Conservation (phyloP, 192 early-diverging fungal genomes). For the Nowakowskiella sp. region DNA sequence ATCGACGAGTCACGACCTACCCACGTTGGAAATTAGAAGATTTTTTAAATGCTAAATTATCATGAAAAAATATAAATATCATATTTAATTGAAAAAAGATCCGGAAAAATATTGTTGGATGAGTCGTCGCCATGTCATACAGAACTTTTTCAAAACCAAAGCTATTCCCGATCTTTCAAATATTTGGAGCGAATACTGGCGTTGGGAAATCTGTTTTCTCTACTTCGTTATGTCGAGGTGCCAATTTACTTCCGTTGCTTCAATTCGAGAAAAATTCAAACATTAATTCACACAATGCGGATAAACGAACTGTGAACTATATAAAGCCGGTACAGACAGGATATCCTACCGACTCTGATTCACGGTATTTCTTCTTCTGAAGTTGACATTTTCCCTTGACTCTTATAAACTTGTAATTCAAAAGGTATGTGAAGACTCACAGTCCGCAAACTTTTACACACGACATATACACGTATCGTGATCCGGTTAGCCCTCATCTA, state of each 20-base stretch:
- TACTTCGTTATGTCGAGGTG: constrained; percentile 57
- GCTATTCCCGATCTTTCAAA: constrained; percentile 25
- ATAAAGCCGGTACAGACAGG: constrained; percentile 81
- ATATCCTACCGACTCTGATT: constrained; percentile 68
- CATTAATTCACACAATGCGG: constrained; percentile 1
- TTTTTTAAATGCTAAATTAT: too few species aligned
- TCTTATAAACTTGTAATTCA: neutral
- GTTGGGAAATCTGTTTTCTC: constrained; percentile 75
- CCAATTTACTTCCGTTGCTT: constrained; percentile 27
- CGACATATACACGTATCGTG: constrained; percentile 56
- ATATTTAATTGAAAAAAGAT: too few species aligned
- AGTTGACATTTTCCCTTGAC: neutral
- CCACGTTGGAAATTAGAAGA: too few species aligned
- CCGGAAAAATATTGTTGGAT: too few species aligned
- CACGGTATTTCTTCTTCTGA: constrained; percentile 29
- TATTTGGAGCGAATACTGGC: constrained; percentile 75
- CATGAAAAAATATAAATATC: too few species aligned
- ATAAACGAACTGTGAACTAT: constrained; percentile 48
- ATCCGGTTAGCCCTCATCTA: constrained; percentile 71
- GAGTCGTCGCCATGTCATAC: too few species aligned
- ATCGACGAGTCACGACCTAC: too few species aligned
- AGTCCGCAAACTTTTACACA: constrained; percentile 28
- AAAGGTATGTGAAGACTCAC: constrained; percentile 52
- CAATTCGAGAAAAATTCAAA: constrained; percentile 3
- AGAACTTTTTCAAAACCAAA: too few species aligned